Evolutionary conservation across 2,329 filamentous ascomycete species (phyloP).

Genomic region (Aspergillus bombycis): DNA sequence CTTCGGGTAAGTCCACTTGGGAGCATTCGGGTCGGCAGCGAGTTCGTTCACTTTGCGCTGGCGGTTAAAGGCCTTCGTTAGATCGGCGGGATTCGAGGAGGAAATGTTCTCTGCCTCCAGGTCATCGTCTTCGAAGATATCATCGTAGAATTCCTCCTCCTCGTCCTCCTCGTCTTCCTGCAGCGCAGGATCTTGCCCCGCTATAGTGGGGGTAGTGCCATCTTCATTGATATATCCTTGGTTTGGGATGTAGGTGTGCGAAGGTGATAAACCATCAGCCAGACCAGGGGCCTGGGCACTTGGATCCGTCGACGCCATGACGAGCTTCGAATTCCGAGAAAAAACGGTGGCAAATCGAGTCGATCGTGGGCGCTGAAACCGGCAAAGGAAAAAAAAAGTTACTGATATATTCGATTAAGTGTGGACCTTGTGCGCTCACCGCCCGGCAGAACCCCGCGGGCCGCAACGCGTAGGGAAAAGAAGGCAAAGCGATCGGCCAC

Average conservation of each 20-base stretch:
- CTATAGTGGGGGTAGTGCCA: constrained; percentile 35
- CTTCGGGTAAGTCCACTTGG: constrained; percentile 65
- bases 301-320: constrained; percentile 31
- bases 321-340: constrained; percentile 7
- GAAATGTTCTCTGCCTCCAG: constrained; percentile 59
- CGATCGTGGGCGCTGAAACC: constrained; percentile 11
- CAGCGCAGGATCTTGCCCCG: constrained; percentile 36
- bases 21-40: constrained; percentile 48
- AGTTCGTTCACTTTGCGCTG: constrained; percentile 69
- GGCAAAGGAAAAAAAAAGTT: constrained; percentile 24
- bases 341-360: constrained; percentile 1
- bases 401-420: not conserved
- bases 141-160: constrained; percentile 63
- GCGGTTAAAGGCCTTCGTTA: constrained; percentile 87
- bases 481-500: constrained; percentile 20
- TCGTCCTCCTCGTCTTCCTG: constrained; percentile 50
- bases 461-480: constrained; percentile 19
- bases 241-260: constrained; percentile 54
- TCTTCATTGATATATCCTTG: constrained; percentile 50
- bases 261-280: constrained; percentile 50
- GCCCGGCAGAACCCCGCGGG: constrained; percentile 44
- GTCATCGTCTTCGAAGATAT: constrained; percentile 59
- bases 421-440: constrained; percentile 29
- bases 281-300: constrained; percentile 29
- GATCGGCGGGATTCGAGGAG: constrained; percentile 64